These are phyloP conservation scores for Microstegium vimineum DNA, from an alignment of 176 grass and related monocot species.

Conservation along the genomic window DNA sequence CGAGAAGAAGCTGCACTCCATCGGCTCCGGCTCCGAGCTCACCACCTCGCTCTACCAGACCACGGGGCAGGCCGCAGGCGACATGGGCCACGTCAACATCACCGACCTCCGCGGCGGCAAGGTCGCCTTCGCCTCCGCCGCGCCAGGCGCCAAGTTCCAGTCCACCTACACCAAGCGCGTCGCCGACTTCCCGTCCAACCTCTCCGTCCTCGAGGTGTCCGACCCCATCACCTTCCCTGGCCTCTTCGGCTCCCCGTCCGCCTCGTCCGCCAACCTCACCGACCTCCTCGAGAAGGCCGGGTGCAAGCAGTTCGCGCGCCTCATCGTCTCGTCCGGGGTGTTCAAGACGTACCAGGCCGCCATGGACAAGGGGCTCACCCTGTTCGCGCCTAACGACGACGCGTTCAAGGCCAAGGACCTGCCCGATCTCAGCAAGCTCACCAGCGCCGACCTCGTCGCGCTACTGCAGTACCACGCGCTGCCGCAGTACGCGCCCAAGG, in stretches of 20 bases:
- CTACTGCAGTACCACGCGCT: conserved; percentile 92
- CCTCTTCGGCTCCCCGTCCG: conserved; percentile 56
- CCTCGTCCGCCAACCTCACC: conserved; percentile 66
- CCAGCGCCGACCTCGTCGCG: conserved; percentile 74
- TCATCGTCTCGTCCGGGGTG: conserved; percentile 72
- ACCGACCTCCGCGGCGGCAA: conserved; percentile 86
- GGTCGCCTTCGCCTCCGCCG: conserved; percentile 79
- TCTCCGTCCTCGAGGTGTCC: conserved; percentile 90
- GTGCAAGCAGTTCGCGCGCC: conserved; percentile 80
- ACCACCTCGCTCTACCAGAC: conserved; percentile 93
- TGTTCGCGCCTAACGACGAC: conserved; percentile 91
- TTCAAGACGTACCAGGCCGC: conserved; percentile 75
- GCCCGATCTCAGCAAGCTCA: conserved; percentile 71
- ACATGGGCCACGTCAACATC: conserved; percentile 97
- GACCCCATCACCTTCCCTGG: conserved; percentile 83
- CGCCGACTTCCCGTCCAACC: conserved; percentile 71
- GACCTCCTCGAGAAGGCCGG: conserved; percentile 88
- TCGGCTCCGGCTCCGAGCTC: conserved; percentile 65
- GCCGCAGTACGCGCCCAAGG: conserved; percentile 83
- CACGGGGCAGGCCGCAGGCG: conserved; percentile 70
- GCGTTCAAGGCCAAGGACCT: conserved; percentile 71
- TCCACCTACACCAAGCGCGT: conserved; percentile 77
- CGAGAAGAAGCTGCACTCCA: conserved; percentile 82
- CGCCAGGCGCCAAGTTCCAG: conserved; percentile 68
- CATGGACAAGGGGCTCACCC: conserved; percentile 88